Evolutionary conservation across 1,284 basidiomycete genomes (phyloP).

Genomic region (Apiotrichum gracile): DNA sequence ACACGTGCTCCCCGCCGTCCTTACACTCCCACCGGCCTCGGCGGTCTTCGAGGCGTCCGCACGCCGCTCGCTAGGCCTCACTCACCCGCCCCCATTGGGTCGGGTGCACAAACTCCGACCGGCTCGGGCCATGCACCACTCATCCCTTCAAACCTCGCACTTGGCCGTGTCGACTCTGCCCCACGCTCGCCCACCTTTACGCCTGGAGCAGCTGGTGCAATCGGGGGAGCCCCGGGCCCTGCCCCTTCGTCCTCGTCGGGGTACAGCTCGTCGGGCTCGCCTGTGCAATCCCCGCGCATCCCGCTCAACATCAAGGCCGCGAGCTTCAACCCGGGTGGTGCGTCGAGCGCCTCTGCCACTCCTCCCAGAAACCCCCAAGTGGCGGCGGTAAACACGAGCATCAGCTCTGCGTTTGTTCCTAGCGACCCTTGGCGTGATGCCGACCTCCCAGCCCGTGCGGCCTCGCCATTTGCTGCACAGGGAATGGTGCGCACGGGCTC

Average conservation of each 20-base stretch:
- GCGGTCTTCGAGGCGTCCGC: conserved; percentile 37
- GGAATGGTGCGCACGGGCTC: conserved; percentile 55
- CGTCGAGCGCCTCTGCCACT: conserved; percentile 49
- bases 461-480: conserved; percentile 47
- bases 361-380: conserved; percentile 19
- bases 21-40: conserved; percentile 44
- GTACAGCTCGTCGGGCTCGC: conserved; percentile 51
- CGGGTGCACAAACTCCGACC: conserved; percentile 40
- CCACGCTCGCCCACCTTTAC: neutral
- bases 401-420: conserved; percentile 76
- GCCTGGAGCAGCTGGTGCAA: neutral
- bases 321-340: conserved; percentile 60
- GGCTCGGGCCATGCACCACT: conserved; percentile 54
- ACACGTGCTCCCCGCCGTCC: conserved; percentile 32
- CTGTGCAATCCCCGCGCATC: conserved; percentile 53
- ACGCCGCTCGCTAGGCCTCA: conserved; percentile 42
- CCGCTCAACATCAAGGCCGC: conserved; percentile 60
- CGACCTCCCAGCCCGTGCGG: conserved; percentile 25
- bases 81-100: conserved; percentile 23
- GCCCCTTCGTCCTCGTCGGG: conserved; percentile 58
- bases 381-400: conserved; percentile 50
- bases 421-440: conserved; percentile 50
- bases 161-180: conserved; percentile 12
- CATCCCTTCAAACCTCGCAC: conserved; percentile 2
- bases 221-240: conserved; percentile 25